Conservation (phyloP, 495 filamentous ascomycete genomes). For the Astrothelium macrocarpum region DNA sequence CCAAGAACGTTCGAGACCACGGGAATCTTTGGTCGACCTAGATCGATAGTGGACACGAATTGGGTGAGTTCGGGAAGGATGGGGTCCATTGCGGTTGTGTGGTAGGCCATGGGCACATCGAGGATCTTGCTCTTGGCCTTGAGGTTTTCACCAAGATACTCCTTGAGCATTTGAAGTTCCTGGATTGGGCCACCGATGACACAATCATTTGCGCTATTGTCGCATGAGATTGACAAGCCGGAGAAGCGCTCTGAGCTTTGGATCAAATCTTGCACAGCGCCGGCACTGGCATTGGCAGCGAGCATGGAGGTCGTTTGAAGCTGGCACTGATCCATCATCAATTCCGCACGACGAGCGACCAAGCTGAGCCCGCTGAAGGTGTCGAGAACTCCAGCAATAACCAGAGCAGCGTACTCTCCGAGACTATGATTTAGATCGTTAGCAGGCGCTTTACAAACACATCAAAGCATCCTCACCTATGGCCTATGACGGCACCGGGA, state of each 20-base stretch:
- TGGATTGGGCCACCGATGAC: conserved; percentile 5
- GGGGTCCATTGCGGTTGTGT: conserved; percentile 2
- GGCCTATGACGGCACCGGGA: conserved; percentile 2
- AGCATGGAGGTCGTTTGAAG: conserved; percentile 6
- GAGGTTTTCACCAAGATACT: conserved; percentile 4
- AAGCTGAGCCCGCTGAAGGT: conserved; percentile 2
- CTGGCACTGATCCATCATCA: conserved; percentile 6
- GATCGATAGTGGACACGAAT: background rate
- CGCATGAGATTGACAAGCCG: conserved; percentile 3
- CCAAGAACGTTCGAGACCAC: conserved; percentile 7
- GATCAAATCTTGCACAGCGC: conserved; percentile 1
- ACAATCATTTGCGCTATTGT: conserved; percentile 6
- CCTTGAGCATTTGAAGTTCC: conserved; percentile 1
- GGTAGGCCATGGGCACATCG: conserved; percentile 1
- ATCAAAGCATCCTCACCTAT: background rate
- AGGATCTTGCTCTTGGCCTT: conserved; percentile 6
- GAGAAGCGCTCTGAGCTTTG: conserved; percentile 5
- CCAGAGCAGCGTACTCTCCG: conserved; percentile 4
- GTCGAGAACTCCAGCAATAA: conserved; percentile 5
- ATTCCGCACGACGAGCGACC: conserved; percentile 1
- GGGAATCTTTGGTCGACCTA: background rate
- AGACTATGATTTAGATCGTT: conserved; percentile 5
- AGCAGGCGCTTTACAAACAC: background rate
- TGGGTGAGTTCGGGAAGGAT: conserved; percentile 4
- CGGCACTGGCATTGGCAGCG: conserved; percentile 2